phyloP scores from a whole-genome alignment of 345 rosid genomes.

The Eucalyptus guilfoylei region DNA sequence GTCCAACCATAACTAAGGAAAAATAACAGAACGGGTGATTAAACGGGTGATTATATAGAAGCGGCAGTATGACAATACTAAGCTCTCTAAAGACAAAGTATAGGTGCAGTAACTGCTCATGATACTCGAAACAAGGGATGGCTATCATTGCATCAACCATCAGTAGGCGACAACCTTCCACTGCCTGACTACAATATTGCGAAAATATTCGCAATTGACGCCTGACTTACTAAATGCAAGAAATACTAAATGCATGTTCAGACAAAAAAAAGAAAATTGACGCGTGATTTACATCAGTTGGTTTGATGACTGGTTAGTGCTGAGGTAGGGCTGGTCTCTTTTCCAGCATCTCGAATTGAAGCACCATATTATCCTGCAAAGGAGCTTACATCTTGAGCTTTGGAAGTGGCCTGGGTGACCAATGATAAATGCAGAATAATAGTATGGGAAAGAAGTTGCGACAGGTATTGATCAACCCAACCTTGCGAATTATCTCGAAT shows the following conservation, averaged over 20 bases:
- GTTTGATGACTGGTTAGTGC: conserved; percentile 30
- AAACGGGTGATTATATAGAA: not conserved
- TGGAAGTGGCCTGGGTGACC: not conserved
- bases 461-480: conserved; percentile 5
- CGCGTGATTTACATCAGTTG: conserved; percentile 41
- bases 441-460: not conserved
- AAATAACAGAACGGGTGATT: not conserved
- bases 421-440: not conserved
- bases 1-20: not conserved
- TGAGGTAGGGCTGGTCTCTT: conserved; percentile 85
- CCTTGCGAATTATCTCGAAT: conserved; percentile 78
- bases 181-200: not conserved
- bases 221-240: not conserved
- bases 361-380: conserved; percentile 75
- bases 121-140: not conserved
- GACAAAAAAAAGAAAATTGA: not conserved
- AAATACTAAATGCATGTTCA: not conserved
- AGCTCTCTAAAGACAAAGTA: not conserved
- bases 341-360: conserved; percentile 74
- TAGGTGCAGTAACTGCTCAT: not conserved
- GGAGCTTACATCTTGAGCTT: not conserved
- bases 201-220: not conserved
- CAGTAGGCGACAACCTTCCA: not conserved
- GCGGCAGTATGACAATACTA: not conserved
- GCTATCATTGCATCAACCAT: not conserved